Base-by-base conservation (phyloP, 805 yeast species). In the Ogataea philodendri region DNA sequence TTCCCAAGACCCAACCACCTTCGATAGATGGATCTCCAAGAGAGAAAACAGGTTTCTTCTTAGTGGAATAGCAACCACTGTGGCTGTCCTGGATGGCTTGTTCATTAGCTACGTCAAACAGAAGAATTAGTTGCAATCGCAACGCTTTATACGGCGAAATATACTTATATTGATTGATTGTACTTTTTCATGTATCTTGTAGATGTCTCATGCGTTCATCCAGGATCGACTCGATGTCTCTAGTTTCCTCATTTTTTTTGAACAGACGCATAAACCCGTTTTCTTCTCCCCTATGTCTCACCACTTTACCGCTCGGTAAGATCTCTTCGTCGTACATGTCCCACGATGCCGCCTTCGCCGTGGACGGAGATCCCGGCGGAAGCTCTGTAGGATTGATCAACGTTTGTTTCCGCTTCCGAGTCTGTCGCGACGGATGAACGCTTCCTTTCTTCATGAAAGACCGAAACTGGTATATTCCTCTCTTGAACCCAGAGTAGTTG, bases 291-390 rank as follows among this genome's bases (percentile, higher is more conserved):
- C 55, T 41, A 11, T 63, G 49, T 62, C 69, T 72, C 15, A 84
- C 66, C 10, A 76, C 60, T 44, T 80, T 75, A 22, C 95, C 94
- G 55, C 89, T 80, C 1, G 94, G 94, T 39, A 84, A 66, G 29
- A 78, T 62, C 46, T 81, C 90, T 27, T 66, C 69, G 7, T 65
- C 72, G 47, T 65, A 71, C 28, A 59, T 45, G 39, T 61, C 68
- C 2, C 63, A 46, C 0, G 66, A 47, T 1, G 54, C 59, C 11
- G 52, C 44, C 24, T 51, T 48, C 5, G 61, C 70, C 10, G 56
- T 48, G 5, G 65, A 43, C 17, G 67, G 67, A 1, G 67, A 45
- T 4, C 77, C 71, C 2, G 82, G 77, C 5, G 78, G 73, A 10
- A 70, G 53, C 42, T 78, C 84, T 4, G 62, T 60, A 0, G 67